Base-by-base conservation (phyloP, 805 yeast genomes). In the Myxozyma nipponensis region DNA sequence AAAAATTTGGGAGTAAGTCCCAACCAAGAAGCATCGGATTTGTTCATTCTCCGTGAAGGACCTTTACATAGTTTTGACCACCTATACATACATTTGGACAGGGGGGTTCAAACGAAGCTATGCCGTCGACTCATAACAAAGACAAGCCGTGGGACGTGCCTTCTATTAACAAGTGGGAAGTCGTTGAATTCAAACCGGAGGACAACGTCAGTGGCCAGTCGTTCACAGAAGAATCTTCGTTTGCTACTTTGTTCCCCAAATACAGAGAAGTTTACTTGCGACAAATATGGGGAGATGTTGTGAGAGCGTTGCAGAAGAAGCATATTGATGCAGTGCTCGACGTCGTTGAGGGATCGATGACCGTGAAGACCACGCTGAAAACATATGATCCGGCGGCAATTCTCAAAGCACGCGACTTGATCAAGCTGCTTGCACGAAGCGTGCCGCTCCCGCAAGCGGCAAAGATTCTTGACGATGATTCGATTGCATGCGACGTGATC, bases 381-480 rank as follows among this genome's bases (percentile, higher is more conserved):
- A 90, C 98, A 0, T 93, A 70, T 68, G 98, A 93, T 66, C 98
- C 98, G 0, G 95, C 95, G 4, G 82, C 86, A 46, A 87, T 93
- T 60, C 76, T 93, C 62, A 91, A 89, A 63, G 97, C 98, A 18
- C 80, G 98, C 66, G 98, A 93, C 69, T 75, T 93, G 67, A 88
- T 93, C 64, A 93, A 91, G 69, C 77, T 93, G 47, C 74, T 93
- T 60, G 96, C 98, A 0, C 81, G 98, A 69, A 87, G 96, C 1
- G 98, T 93, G 36, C 98, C 98, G 24, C 86, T 86, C 60, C 96
- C 96, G 2, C 98, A 93, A 68, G 98, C 98, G 1, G 80, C 87
- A 24, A 91, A 88, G 71, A 84, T 93, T 41, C 70, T 93, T 52
- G 86, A 89, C 61, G 97, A 90, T 58, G 97, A 90, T 58, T 19